phyloP scores from a whole-genome alignment of 2,329 filamentous ascomycete species.

The Didymella lethalis region DNA sequence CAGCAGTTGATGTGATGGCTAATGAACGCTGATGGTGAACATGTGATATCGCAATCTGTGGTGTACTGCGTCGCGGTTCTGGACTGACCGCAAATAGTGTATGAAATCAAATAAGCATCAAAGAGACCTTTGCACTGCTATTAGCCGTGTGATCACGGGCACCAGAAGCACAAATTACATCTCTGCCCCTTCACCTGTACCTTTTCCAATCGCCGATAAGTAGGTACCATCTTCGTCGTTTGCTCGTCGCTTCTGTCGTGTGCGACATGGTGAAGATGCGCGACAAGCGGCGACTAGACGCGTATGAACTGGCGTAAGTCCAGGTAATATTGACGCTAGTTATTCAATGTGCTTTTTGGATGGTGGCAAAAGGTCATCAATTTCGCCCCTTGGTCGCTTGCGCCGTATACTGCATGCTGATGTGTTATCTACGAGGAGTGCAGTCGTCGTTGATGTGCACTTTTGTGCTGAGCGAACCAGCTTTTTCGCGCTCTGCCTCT shows the following conservation, averaged over 20 bases:
- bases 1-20: not conserved
- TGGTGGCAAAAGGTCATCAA: not conserved
- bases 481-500: not conserved
- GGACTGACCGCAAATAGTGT: not conserved
- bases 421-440: not conserved
- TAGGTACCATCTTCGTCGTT: not conserved
- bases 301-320: not conserved
- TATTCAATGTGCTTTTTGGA: not conserved
- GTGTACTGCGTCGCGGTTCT: not conserved
- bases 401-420: constrained; percentile 2
- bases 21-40: constrained; percentile 3
- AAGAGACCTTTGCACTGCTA: not conserved
- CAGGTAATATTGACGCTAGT: not conserved
- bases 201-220: not conserved
- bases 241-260: constrained; percentile 3
- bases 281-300: not conserved
- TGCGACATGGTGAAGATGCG: constrained; percentile 1
- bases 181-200: not conserved
- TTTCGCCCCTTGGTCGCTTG: constrained; percentile 1
- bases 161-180: not conserved
- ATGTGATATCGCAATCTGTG: not conserved
- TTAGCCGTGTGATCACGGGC: not conserved
- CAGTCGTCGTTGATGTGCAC: not conserved
- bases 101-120: not conserved
- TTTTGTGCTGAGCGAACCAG: not conserved